These are phyloP conservation scores for Striga hermonthica DNA, from an alignment of 305 asterid species.

Conservation along the genomic window DNA sequence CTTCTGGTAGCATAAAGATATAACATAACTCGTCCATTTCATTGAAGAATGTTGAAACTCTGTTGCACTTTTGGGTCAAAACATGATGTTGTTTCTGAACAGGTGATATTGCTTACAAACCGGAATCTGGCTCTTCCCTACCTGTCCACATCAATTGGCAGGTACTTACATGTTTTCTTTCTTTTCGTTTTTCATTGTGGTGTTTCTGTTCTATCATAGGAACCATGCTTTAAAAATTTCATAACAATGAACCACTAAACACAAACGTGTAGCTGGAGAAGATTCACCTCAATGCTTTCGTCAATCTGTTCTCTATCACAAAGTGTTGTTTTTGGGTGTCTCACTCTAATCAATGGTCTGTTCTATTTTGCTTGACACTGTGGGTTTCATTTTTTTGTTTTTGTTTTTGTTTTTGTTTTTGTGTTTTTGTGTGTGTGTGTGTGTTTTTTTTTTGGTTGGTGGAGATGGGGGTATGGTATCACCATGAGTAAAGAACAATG, in stretches of 20 bases:
- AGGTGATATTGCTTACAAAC: conserved; percentile 58
- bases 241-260: neutral
- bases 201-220: no score
- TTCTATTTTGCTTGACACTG: neutral
- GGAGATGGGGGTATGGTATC: no score
- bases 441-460: no score
- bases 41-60: conserved; percentile 15
- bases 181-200: neutral
- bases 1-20: conserved; percentile 39
- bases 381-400: no score
- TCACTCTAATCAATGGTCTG: neutral
- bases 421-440: no score
- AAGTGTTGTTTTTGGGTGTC: neutral
- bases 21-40: conserved; percentile 16
- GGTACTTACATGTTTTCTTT: conserved; percentile 36
- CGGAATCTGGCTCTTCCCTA: conserved; percentile 42
- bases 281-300: neutral
- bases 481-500: neutral
- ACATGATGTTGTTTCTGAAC: conserved; percentile 34
- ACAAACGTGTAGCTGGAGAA: conserved; percentile 1
- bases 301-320: neutral
- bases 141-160: conserved; percentile 53
- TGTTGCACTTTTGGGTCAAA: conserved; percentile 19
- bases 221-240: neutral
- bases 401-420: no score